These are phyloP conservation scores for Stachybotrys chlorohalonatus DNA, from an alignment of 2,329 filamentous ascomycete genomes.

Conservation along the genomic window DNA sequence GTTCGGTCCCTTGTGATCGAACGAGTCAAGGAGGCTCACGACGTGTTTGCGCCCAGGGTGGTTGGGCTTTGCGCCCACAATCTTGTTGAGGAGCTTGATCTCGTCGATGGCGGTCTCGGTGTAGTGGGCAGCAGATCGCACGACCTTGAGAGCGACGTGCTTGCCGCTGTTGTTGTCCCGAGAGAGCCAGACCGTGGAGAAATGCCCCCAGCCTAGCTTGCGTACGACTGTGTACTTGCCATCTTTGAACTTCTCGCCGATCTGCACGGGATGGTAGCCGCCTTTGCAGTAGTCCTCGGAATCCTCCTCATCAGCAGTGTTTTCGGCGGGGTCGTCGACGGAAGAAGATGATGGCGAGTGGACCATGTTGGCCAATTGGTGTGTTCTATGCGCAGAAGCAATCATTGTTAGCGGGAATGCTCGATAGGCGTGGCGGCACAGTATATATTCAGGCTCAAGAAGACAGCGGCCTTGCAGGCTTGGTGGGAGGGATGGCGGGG, in stretches of 20 bases:
- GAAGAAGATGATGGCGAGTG: slow-evolving; percentile 72
- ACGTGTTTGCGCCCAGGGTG: slow-evolving; percentile 93
- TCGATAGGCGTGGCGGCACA: slow-evolving; percentile 4
- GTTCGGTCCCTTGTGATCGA: slow-evolving; percentile 95
- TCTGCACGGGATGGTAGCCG: slow-evolving; percentile 89
- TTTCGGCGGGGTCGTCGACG: slow-evolving; percentile 76
- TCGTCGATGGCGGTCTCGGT: slow-evolving; percentile 98
- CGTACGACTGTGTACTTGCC: slow-evolving; percentile 93
- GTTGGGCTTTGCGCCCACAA: slow-evolving; percentile 88
- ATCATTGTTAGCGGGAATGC: slow-evolving; percentile 1
- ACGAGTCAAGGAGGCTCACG: slow-evolving; percentile 90
- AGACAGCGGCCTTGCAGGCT: slow-evolving; percentile 2
- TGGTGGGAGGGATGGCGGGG: too few species aligned
- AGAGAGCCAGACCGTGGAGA: slow-evolving; percentile 88
- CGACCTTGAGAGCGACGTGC: slow-evolving; percentile 96
- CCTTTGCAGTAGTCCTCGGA: slow-evolving; percentile 99
- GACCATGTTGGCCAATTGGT: slow-evolving; percentile 51
- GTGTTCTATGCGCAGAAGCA: slow-evolving; percentile 30
- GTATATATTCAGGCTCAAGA: slow-evolving; percentile 4
- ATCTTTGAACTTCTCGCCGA: slow-evolving; percentile 96
- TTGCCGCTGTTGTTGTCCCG: slow-evolving; percentile 81
- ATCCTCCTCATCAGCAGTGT: slow-evolving; percentile 96
- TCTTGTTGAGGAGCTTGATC: slow-evolving; percentile 95
- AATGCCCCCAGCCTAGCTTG: slow-evolving; percentile 97
- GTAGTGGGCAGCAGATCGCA: slow-evolving; percentile 95